Base-by-base conservation (phyloP, 2,329 filamentous ascomycete species). In the Akanthomyces dipterigenus region DNA sequence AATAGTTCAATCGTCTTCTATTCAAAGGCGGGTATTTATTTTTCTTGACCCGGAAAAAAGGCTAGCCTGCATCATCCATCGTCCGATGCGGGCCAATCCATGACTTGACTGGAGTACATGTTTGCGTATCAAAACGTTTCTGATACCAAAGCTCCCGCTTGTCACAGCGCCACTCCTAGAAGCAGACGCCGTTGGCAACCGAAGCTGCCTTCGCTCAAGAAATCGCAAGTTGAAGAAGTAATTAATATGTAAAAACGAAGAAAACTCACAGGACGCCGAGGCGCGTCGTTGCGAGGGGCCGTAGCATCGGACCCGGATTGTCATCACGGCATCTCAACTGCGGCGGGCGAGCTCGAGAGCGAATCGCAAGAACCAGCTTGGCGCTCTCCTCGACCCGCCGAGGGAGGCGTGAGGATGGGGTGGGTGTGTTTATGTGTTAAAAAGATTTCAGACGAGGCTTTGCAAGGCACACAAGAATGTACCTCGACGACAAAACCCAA, bases 1-100 rank as follows among this genome's bases (percentile, higher is more conserved):
- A 72, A 76, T 80, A 80, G 78, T 81, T 82, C 80, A 79, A 80
- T 67, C 69, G 79, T 77, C 78, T 62, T 80, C 80, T 81, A 81
- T 72, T 69, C 72, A 61, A 50, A 62, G 63, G 34, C 61, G 62
- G 64, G 63, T 67, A 69, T 66, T 64, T 67, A 60, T 64, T 66
- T 63, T 60, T 63, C 66, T 63, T 66, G 62, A 63, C 65, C 63
- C 67, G 67, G 69, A 66, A 63, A 62, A 67, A 63, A 65, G 69
- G 65, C 61, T 65, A 67, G 63, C 60, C 66, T 64, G 54, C 46
- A 53, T 38, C 54, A 36, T 56, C 60, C 36, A 64, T 46, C 49
- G 36, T 50, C 53, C 42, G 43, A 49, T 11, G 42, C 49, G 22
- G 36, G n/a, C 59, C 20, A 55, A 61, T 61, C 59, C 59, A 50